phyloP scores from a whole-genome alignment of 768 basidiomycete genomes.

The Imleria badia region DNA sequence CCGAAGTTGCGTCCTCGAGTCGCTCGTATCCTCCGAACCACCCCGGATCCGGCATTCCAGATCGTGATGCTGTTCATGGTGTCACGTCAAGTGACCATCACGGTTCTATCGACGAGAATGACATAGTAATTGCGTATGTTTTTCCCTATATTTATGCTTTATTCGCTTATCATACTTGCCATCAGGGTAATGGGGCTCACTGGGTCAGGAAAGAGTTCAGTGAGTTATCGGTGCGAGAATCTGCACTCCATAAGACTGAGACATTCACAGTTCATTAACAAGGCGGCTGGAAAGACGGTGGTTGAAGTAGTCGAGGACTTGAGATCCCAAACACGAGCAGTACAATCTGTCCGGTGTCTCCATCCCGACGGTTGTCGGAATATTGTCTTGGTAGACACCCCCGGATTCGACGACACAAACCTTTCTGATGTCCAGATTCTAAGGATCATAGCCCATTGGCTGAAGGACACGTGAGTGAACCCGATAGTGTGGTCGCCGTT shows the following conservation, averaged over 20 bases:
- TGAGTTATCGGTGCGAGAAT: background rate
- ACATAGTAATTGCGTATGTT: constrained; percentile 22
- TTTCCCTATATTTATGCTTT: background rate
- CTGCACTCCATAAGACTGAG: background rate
- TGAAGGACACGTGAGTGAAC: constrained; percentile 15
- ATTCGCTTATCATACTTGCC: background rate
- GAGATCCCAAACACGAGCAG: constrained; percentile 5
- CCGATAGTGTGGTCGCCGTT: background rate
- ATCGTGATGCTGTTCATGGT: background rate
- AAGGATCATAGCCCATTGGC: constrained; percentile 13
- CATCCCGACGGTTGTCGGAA: constrained; percentile 15
- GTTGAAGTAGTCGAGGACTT: background rate
- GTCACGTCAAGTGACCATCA: background rate
- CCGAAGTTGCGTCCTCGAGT: background rate
- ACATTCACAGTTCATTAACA: constrained; percentile 14
- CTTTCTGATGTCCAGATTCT: constrained; percentile 11
- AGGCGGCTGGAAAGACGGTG: background rate
- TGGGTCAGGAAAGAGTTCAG: constrained; percentile 19
- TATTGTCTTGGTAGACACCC: constrained; percentile 18
- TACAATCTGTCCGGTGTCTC: constrained; percentile 8
- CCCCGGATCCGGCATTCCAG: background rate
- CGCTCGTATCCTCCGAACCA: background rate
- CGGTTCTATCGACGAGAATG: background rate
- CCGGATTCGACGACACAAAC: constrained; percentile 17
- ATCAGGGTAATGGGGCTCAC: constrained; percentile 19